phyloP scores from a whole-genome alignment of 2,329 filamentous ascomycete species.

The Albifimbria verrucaria region DNA sequence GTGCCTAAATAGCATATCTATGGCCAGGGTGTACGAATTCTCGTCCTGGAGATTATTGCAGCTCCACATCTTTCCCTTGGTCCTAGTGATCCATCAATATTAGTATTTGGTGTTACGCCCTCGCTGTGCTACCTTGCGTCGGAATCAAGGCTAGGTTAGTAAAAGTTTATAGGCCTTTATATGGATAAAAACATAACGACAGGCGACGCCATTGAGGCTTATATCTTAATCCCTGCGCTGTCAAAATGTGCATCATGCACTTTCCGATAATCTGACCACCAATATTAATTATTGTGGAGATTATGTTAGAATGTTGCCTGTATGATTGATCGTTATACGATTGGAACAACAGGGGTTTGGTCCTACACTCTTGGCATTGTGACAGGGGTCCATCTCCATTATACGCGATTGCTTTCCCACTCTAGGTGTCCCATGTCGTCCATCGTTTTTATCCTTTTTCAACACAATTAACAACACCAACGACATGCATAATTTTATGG shows the following conservation, averaged over 20 bases:
- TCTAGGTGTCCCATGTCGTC: neutral
- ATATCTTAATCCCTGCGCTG: neutral
- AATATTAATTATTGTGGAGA: neutral
- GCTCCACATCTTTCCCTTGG: neutral
- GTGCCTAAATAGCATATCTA: slow-evolving; percentile 1
- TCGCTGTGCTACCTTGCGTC: neutral
- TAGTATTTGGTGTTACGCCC: neutral
- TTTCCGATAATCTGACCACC: neutral
- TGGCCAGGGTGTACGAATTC: neutral
- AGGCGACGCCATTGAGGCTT: neutral
- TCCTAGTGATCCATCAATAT: neutral
- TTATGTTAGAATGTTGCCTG: neutral
- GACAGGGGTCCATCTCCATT: slow-evolving; percentile 1
- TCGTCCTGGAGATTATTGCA: neutral
- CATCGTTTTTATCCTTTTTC: neutral
- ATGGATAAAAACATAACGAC: neutral
- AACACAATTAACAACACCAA: neutral
- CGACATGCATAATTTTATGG: neutral
- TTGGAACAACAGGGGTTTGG: neutral
- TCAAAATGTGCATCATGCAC: neutral
- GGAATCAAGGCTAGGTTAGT: neutral
- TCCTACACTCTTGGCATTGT: neutral
- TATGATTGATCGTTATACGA: neutral
- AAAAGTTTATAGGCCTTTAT: neutral
- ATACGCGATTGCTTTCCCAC: neutral